Conservation (phyloP, 2,329 filamentous ascomycete genomes). For the Dactylellina sp. region DNA sequence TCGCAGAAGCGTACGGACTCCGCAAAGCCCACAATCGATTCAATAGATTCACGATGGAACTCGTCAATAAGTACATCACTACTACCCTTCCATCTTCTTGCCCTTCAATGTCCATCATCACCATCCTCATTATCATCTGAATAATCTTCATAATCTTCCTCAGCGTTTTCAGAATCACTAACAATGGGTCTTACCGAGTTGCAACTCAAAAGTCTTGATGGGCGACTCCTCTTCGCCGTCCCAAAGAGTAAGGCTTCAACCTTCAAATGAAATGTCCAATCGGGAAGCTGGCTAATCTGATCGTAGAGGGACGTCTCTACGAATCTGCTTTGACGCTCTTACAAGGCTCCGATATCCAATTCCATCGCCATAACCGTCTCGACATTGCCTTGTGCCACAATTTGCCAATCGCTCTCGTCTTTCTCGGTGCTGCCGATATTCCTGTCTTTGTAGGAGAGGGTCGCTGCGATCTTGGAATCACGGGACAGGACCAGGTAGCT, state of each 20-base stretch:
- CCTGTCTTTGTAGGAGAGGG: conserved; percentile 97
- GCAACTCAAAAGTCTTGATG: conserved; percentile 71
- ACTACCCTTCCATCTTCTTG: background rate
- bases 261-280: conserved; percentile 54
- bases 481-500: conserved; percentile 85
- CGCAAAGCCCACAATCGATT: background rate
- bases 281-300: conserved; percentile 57
- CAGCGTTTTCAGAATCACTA: conserved; percentile 6
- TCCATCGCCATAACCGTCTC: conserved; percentile 91
- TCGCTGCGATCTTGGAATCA: conserved; percentile 92
- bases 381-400: conserved; percentile 99
- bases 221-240: conserved; percentile 94
- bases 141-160: background rate
- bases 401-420: conserved; percentile 91
- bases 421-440: conserved; percentile 96
- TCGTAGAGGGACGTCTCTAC: conserved; percentile 88
- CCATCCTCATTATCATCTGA: conserved; percentile 3
- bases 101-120: background rate
- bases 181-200: conserved; percentile 25
- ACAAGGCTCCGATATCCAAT: conserved; percentile 93
- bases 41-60: conserved; percentile 28
- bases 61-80: conserved; percentile 35
- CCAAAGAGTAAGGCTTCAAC: conserved; percentile 82
- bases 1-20: background rate
- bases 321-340: conserved; percentile 89